These are phyloP conservation scores for Lagenidium sp. DNA, from an alignment of 352 stramenopile genomes.

Conservation along the genomic window DNA sequence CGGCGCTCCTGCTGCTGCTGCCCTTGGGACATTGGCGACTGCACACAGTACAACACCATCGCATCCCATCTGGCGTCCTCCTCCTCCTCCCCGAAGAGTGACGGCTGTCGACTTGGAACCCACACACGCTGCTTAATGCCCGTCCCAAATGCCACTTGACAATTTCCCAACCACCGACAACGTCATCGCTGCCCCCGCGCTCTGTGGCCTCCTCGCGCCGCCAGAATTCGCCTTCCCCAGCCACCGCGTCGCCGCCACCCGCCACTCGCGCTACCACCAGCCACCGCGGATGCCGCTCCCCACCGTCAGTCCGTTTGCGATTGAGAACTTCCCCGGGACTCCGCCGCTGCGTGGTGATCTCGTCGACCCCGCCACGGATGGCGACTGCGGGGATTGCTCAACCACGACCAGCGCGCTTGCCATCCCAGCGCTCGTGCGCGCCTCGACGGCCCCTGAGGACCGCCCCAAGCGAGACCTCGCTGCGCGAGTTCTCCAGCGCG, in stretches of 20 bases:
- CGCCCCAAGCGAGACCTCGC: conserved; percentile 14
- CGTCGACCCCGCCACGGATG: background rate
- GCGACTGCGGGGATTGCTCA: background rate
- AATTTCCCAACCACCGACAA: background rate
- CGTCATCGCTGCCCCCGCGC: background rate
- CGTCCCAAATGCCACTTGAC: too few species aligned
- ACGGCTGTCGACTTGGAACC: too few species aligned
- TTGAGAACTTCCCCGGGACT: conserved; percentile 46
- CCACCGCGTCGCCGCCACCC: background rate
- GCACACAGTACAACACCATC: too few species aligned
- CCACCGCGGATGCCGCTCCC: background rate
- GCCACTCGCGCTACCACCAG: background rate
- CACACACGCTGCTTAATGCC: too few species aligned
- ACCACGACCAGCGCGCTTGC: background rate
- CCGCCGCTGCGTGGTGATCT: conserved; percentile 18
- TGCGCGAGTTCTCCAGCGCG: conserved; percentile 33
- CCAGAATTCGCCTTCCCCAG: background rate
- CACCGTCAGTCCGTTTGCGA: background rate
- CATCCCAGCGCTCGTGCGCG: conserved; percentile 18
- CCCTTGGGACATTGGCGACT: too few species aligned
- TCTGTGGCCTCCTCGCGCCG: background rate
- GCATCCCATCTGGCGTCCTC: too few species aligned
- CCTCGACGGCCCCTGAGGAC: conserved; percentile 25
- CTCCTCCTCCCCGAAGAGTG: too few species aligned
- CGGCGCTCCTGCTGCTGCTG: too few species aligned